Conservation (phyloP, 345 rosid genomes). For the Zanthoxylum bungeanum region DNA sequence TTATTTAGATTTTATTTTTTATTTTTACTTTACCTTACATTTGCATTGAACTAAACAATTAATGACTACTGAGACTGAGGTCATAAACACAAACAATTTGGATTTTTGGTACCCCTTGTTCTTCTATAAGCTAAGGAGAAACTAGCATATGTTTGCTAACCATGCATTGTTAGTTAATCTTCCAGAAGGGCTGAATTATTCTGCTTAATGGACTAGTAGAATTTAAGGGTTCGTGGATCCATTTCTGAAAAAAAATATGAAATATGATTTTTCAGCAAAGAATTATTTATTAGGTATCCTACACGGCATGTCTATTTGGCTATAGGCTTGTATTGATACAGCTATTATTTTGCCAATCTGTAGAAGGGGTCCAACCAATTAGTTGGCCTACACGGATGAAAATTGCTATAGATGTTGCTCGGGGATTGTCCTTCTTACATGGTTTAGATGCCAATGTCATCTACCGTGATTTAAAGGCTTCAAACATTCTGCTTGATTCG, state of each 20-base stretch:
- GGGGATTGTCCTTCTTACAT: constrained; percentile 62
- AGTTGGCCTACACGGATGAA: constrained; percentile 52
- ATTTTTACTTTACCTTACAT: neutral
- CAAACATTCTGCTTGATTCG: constrained; percentile 67
- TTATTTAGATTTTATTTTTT: neutral
- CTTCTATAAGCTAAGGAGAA: neutral
- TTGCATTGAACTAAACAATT: neutral
- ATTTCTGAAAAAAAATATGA: neutral
- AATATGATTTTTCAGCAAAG: neutral
- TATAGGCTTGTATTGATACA: neutral
- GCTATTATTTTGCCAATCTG: neutral
- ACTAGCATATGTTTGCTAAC: neutral
- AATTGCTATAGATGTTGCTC: constrained; percentile 50
- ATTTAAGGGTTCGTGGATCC: neutral
- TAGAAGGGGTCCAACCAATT: constrained; percentile 59
- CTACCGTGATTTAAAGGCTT: constrained; percentile 65
- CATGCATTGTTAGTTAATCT: neutral
- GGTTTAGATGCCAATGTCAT: constrained; percentile 59
- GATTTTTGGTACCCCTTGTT: neutral
- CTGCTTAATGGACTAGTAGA: neutral
- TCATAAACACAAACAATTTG: neutral
- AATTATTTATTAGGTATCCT: neutral
- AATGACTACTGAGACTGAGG: neutral
- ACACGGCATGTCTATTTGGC: neutral
- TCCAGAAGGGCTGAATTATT: neutral